These are phyloP conservation scores for Suhomyces emberorum DNA, from an alignment of 805 yeast species.

Conservation along the genomic window DNA sequence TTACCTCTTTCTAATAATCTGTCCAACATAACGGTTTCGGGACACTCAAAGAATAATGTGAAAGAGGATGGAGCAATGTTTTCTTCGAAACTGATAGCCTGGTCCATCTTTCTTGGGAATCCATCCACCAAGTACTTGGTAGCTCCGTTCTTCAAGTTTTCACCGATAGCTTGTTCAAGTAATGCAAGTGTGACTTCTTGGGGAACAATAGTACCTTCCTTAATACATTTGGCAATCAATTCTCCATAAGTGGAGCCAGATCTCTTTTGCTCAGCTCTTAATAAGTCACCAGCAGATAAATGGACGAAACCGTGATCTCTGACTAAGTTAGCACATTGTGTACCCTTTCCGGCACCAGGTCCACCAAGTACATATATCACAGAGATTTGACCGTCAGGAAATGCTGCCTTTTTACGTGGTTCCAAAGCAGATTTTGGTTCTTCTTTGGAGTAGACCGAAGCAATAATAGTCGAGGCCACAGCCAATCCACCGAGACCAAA, in stretches of 20 bases:
- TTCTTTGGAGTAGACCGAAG: slow-evolving; percentile 41
- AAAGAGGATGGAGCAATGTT: slow-evolving; percentile 65
- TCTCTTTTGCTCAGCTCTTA: slow-evolving; percentile 88
- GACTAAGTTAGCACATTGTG: slow-evolving; percentile 88
- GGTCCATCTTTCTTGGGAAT: slow-evolving; percentile 98
- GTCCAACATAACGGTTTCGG: slow-evolving; percentile 76
- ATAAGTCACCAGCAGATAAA: slow-evolving; percentile 92
- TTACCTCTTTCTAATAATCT: slow-evolving; percentile 88
- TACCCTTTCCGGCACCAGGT: slow-evolving; percentile 97
- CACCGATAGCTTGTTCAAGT: slow-evolving; percentile 73
- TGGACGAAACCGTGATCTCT: slow-evolving; percentile 79
- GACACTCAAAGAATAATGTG: slow-evolving; percentile 77
- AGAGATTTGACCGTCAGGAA: slow-evolving; percentile 62
- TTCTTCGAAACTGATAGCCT: slow-evolving; percentile 89
- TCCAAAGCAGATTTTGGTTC: slow-evolving; percentile 47
- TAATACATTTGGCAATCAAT: slow-evolving; percentile 77
- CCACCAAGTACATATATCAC: slow-evolving; percentile 94
- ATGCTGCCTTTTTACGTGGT: slow-evolving; percentile 38
- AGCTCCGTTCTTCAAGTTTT: slow-evolving; percentile 45
- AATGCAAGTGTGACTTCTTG: slow-evolving; percentile 86
- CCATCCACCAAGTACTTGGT: slow-evolving; percentile 85
- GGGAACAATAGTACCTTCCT: slow-evolving; percentile 89
- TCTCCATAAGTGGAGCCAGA: slow-evolving; percentile 81
- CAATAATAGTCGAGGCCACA: slow-evolving; percentile 45
- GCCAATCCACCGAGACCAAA: slow-evolving; percentile 44